phyloP scores from a whole-genome alignment of 139 green algal genomes.

The Yamagishiella unicocca region DNA sequence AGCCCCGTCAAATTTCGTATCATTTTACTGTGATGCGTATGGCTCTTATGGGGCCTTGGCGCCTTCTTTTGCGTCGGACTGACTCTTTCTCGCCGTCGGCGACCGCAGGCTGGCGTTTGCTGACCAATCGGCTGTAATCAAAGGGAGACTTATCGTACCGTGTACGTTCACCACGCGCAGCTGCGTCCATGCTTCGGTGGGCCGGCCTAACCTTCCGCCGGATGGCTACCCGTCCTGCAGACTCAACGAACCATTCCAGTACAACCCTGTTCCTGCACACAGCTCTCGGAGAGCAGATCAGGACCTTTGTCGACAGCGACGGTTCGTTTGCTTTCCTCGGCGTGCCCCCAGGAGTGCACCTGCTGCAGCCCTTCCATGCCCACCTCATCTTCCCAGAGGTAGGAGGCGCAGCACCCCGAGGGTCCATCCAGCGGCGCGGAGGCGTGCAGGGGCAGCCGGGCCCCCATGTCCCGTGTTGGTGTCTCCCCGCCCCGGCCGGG shows the following conservation, averaged over 20 bases:
- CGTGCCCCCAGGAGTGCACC: conserved; percentile 49
- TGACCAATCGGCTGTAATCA: background rate
- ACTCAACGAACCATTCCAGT: background rate
- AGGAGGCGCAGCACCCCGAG: too few relatives aligned
- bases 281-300: conserved; percentile 38
- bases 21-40: too few relatives aligned
- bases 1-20: too few relatives aligned
- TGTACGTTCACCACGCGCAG: conserved; percentile 1
- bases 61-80: too few relatives aligned
- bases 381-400: conserved; percentile 59
- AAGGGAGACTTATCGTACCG: conserved; percentile 13
- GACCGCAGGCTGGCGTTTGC: background rate
- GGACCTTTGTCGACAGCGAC: conserved; percentile 49
- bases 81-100: background rate
- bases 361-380: conserved; percentile 50
- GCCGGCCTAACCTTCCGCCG: background rate
- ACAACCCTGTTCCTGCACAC: conserved; percentile 38
- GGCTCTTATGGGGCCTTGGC: too few relatives aligned
- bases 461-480: too few relatives aligned
- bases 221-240: background rate
- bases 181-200: background rate
- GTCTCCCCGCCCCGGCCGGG: too few relatives aligned
- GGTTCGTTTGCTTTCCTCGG: conserved; percentile 54
- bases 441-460: too few relatives aligned
- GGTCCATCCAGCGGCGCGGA: too few relatives aligned